phyloP scores from a whole-genome alignment of 1,284 basidiomycete species.

The Moesziomyces parantarcticus region DNA sequence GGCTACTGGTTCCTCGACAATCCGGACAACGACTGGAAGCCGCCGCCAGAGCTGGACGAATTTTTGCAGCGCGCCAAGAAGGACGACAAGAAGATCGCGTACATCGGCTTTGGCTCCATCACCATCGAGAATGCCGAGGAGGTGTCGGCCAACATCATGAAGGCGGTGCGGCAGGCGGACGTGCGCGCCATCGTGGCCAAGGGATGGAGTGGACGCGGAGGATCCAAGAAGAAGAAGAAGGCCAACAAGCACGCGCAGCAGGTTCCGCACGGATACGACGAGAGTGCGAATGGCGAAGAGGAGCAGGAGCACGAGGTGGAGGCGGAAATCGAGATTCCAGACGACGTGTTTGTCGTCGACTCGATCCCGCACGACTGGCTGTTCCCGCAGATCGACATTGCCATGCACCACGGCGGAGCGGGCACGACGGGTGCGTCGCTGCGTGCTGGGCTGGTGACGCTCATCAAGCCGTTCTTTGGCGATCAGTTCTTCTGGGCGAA shows the following conservation, averaged over 20 bases:
- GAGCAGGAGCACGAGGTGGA: constrained; percentile 18
- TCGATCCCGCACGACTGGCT: constrained; percentile 58
- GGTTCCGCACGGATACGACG: constrained; percentile 13
- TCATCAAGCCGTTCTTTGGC: constrained; percentile 65
- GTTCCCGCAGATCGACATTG: constrained; percentile 43
- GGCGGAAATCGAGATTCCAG: constrained; percentile 65
- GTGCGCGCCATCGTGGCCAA: constrained; percentile 65
- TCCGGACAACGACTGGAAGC: constrained; percentile 73
- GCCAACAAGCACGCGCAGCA: constrained; percentile 3
- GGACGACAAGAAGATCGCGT: constrained; percentile 71
- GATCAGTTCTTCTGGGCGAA: constrained; percentile 65
- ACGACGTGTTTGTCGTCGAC: constrained; percentile 59
- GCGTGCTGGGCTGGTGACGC: constrained; percentile 57
- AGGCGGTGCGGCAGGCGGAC: constrained; percentile 52
- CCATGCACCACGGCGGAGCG: constrained; percentile 76
- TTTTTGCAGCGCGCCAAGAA: constrained; percentile 74
- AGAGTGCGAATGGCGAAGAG: constrained; percentile 22
- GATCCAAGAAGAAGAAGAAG: constrained; percentile 36
- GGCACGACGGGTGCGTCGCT: constrained; percentile 73
- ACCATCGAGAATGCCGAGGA: constrained; percentile 46
- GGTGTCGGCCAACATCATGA: constrained; percentile 66
- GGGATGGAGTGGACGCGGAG: constrained; percentile 60
- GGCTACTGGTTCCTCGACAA: constrained; percentile 62
- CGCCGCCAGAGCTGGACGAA: constrained; percentile 72
- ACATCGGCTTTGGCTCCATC: constrained; percentile 70